Percentiles rank a stretch among this genome's conserved stretches.
phyloP scores from a whole-genome alignment of 495 filamentous ascomycete genomes.

The Xylona heveae region DNA sequence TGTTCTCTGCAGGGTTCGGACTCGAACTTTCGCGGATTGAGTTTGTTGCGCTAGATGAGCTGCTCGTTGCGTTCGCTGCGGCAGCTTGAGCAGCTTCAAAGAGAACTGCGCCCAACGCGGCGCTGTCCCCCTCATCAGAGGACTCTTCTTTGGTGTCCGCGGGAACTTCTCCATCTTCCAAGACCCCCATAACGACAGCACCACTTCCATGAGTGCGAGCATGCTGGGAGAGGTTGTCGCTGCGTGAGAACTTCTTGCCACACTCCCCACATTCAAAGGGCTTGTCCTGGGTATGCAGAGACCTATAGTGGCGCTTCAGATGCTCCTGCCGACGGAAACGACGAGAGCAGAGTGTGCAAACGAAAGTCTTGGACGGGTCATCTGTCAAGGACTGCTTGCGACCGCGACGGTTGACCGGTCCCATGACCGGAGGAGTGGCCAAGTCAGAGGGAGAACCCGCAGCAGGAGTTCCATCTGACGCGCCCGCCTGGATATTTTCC shows the following conservation, averaged over 20 bases:
- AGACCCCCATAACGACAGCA: constrained; percentile 71
- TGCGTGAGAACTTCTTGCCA: constrained; percentile 97
- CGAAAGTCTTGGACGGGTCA: constrained; percentile 95
- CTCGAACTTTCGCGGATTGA: constrained; percentile 27
- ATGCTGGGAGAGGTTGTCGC: constrained; percentile 93
- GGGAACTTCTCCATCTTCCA: constrained; percentile 40
- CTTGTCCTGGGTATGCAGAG: constrained; percentile 95
- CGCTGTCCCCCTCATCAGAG: constrained; percentile 35
- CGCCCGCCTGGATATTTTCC: constrained; percentile 11
- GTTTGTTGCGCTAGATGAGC: constrained; percentile 29
- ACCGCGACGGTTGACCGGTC: constrained; percentile 77
- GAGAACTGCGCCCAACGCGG: constrained; percentile 43
- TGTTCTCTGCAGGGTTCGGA: constrained; percentile 23
- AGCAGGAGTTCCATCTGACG: constrained; percentile 7
- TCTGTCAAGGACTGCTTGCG: constrained; percentile 98
- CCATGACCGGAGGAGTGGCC: constrained; percentile 4
- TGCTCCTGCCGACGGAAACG: constrained; percentile 98
- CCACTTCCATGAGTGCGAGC: constrained; percentile 82
- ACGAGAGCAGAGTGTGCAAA: constrained; percentile 85
- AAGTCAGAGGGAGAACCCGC: constrained; percentile 9
- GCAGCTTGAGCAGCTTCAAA: constrained; percentile 55
- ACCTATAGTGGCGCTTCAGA: constrained; percentile 95
- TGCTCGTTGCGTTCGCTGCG: constrained; percentile 28
- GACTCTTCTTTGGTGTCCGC: constrained; percentile 19
- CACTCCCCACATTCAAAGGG: constrained; percentile 95